These are phyloP conservation scores for Metschnikowia rubicola DNA, from an alignment of 805 yeast species.

Conservation along the genomic window DNA sequence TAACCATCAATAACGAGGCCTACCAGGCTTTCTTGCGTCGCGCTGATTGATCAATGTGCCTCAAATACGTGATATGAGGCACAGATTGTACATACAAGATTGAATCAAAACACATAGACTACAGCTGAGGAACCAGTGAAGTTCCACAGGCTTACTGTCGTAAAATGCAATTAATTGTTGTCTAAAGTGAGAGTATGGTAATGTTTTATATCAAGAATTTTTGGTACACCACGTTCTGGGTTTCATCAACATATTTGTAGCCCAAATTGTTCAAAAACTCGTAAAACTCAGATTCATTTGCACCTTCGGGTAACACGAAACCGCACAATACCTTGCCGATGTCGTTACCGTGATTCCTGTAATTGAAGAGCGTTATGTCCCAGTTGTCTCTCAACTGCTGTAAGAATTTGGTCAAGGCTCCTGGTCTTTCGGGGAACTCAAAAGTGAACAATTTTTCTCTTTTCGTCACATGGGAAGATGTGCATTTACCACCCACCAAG, in stretches of 20 bases:
- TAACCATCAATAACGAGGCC: conserved; percentile 77
- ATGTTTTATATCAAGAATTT: conserved; percentile 50
- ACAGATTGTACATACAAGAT: too few species aligned
- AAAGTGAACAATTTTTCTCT: conserved; percentile 79
- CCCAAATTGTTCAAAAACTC: conserved; percentile 68
- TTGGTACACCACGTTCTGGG: conserved; percentile 81
- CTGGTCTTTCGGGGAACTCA: conserved; percentile 97
- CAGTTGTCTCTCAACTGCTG: conserved; percentile 68
- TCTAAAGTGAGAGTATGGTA: background rate
- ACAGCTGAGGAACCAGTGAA: background rate
- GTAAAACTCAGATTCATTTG: conserved; percentile 61
- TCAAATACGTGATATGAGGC: background rate
- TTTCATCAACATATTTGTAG: conserved; percentile 75
- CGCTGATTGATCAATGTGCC: conserved; percentile 16
- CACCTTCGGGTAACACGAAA: conserved; percentile 69
- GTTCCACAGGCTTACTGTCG: background rate
- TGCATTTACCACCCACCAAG: conserved; percentile 86
- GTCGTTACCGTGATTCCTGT: conserved; percentile 95
- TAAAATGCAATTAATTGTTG: too few species aligned
- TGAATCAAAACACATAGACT: background rate
- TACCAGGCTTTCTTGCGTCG: conserved; percentile 76
- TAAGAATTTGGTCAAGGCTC: conserved; percentile 82
- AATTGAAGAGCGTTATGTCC: conserved; percentile 94
- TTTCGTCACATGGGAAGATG: conserved; percentile 41
- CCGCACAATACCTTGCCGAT: conserved; percentile 92